A percentile compares a stretch with the other conserved stretches of the same genome.
phyloP scores from a whole-genome alignment of 306 rosid species.

The Rosa chinensis region DNA sequence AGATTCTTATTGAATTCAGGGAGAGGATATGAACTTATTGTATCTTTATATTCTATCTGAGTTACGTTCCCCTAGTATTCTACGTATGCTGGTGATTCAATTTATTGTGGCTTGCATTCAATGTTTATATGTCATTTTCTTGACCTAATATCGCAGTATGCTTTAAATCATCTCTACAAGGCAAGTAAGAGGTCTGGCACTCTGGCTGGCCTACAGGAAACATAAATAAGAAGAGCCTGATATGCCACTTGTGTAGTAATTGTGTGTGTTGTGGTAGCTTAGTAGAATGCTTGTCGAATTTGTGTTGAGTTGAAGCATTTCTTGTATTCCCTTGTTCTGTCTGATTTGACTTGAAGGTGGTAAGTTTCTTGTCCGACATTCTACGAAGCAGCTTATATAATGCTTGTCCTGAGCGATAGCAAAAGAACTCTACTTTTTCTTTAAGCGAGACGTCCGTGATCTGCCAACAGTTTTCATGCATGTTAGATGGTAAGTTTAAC shows the following conservation, averaged over 20 bases:
- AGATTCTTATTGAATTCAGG: slow-evolving; percentile 6
- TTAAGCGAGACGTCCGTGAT: background rate
- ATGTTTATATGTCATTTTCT: background rate
- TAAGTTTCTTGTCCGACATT: background rate
- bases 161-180: background rate
- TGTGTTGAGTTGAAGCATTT: background rate
- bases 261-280: background rate
- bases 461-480: background rate
- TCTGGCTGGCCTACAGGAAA: background rate
- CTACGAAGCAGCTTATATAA: background rate
- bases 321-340: background rate
- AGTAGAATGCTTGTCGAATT: background rate
- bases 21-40: background rate
- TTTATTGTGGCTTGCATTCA: background rate
- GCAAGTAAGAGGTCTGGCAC: background rate
- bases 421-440: background rate
- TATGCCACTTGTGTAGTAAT: background rate
- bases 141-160: background rate
- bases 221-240: background rate
- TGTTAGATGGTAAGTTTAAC: background rate
- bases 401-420: background rate
- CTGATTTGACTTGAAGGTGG: background rate
- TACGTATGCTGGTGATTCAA: background rate
- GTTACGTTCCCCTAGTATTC: background rate
- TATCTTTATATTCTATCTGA: background rate